phyloP scores from a whole-genome alignment of 1,284 basidiomycete genomes.

The Pseudozyma hubeiensis region DNA sequence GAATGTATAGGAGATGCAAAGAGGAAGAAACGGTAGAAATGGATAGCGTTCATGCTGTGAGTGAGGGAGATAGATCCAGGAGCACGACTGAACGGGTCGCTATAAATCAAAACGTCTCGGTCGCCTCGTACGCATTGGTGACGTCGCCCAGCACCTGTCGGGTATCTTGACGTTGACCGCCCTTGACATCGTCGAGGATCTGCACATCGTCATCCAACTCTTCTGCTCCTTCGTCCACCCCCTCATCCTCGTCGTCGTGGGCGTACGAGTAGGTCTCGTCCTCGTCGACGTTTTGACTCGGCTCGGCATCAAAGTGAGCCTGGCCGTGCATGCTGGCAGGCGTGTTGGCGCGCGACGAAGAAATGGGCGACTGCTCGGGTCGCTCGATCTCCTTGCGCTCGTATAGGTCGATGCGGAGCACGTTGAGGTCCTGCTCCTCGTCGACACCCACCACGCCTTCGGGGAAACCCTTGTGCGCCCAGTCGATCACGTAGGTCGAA shows the following conservation, averaged over 20 bases:
- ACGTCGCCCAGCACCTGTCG: slow-evolving; percentile 43
- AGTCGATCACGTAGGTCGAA: slow-evolving; percentile 63
- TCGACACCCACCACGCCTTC: slow-evolving; percentile 56
- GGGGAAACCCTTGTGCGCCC: slow-evolving; percentile 61
- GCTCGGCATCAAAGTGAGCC: slow-evolving; percentile 32
- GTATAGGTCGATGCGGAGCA: slow-evolving; percentile 59
- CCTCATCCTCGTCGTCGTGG: slow-evolving; percentile 22
- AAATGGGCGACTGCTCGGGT: slow-evolving; percentile 44
- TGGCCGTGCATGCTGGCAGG: slow-evolving; percentile 15
- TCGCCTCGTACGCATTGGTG: slow-evolving; percentile 42
- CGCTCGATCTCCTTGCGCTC: slow-evolving; percentile 48
- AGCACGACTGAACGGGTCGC: background rate
- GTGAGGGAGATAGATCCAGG: background rate
- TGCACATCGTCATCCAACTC: slow-evolving; percentile 12
- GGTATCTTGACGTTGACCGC: slow-evolving; percentile 15
- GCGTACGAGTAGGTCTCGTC: slow-evolving; percentile 29
- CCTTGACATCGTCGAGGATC: slow-evolving; percentile 16
- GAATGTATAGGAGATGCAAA: no score
- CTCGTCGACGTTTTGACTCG: slow-evolving; percentile 19
- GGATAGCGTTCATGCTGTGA: background rate
- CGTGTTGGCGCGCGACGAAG: slow-evolving; percentile 33
- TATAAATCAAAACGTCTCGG: slow-evolving; percentile 29
- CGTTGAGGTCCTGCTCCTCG: slow-evolving; percentile 48
- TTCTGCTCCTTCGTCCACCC: background rate
- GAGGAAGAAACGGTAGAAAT: no score